Conservation (phyloP, 2,329 filamentous ascomycete species). For the Onygenales sp. region DNA sequence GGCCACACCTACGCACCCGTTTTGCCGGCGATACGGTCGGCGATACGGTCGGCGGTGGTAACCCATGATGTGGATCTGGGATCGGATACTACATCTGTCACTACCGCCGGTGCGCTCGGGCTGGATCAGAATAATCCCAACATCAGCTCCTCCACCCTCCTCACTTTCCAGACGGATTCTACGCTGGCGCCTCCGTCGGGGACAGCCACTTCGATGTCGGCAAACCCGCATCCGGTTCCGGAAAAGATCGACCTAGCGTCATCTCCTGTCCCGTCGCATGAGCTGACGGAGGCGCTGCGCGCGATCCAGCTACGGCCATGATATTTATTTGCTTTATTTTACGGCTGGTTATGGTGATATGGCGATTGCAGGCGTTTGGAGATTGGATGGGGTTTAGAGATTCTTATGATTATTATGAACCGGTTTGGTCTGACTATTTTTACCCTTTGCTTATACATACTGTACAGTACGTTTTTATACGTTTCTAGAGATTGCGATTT, state of each 20-base stretch:
- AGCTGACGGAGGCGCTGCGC: neutral
- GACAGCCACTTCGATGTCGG: neutral
- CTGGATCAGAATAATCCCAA: neutral
- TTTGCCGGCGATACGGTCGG: too few relatives aligned
- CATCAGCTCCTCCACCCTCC: conserved; percentile 7
- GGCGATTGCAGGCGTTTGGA: too few relatives aligned
- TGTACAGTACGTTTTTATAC: too few relatives aligned
- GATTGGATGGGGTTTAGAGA: too few relatives aligned
- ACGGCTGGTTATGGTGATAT: neutral
- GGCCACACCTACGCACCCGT: too few relatives aligned
- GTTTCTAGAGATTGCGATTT: too few relatives aligned
- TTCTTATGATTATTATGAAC: too few relatives aligned
- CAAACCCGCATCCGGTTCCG: conserved; percentile 17
- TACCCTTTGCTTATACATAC: too few relatives aligned
- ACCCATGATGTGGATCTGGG: too few relatives aligned
- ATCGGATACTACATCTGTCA: neutral
- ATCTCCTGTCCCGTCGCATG: neutral
- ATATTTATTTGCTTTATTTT: conserved; percentile 1
- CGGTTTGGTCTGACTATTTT: too few relatives aligned
- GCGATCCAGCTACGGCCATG: conserved; percentile 1
- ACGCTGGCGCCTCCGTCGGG: neutral
- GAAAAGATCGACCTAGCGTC: neutral
- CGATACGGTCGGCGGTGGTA: too few relatives aligned
- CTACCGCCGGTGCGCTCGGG: neutral
- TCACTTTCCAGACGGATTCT: conserved; percentile 5